Evolutionary conservation across 1,139 yeast genomes (phyloP).

Genomic region (Suhomyces yuchorum): DNA sequence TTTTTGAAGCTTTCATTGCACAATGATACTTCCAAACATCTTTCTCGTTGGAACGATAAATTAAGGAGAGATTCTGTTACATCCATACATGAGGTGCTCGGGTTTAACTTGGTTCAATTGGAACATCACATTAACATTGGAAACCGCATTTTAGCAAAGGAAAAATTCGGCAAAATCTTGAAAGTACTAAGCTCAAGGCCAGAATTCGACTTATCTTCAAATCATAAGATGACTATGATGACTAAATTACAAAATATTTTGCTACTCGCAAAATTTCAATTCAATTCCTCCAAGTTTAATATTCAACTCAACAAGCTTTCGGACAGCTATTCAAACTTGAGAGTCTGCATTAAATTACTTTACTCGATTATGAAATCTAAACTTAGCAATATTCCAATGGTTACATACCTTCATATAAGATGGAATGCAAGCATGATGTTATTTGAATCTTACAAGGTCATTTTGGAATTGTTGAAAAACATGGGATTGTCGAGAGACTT

Average conservation of each 20-base stretch:
- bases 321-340: slow-evolving; percentile 33
- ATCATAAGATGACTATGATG: slow-evolving; percentile 20
- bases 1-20: slow-evolving; percentile 15
- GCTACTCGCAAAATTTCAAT: slow-evolving; percentile 39
- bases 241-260: slow-evolving; percentile 38
- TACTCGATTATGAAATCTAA: slow-evolving; percentile 45
- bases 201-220: slow-evolving; percentile 30
- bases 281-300: slow-evolving; percentile 28
- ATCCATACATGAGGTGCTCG: slow-evolving; percentile 14
- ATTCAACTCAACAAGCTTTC: slow-evolving; percentile 17
- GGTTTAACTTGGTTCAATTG: slow-evolving; percentile 34
- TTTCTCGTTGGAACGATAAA: slow-evolving; percentile 19
- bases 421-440: slow-evolving; percentile 40
- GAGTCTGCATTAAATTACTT: slow-evolving; percentile 43
- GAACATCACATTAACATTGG: slow-evolving; percentile 23
- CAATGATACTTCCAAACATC: slow-evolving; percentile 18
- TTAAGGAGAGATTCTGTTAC: slow-evolving; percentile 18
- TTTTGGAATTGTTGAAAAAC: slow-evolving; percentile 40
- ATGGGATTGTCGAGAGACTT: slow-evolving; percentile 60
- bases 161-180: slow-evolving; percentile 27
- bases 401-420: slow-evolving; percentile 25
- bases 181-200: slow-evolving; percentile 29
- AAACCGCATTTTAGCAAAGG: slow-evolving; percentile 22
- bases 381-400: slow-evolving; percentile 26
- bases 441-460: slow-evolving; percentile 33